Evolutionary conservation across 2,329 filamentous ascomycete species (phyloP).

Genomic region (Clonostachys sp.): DNA sequence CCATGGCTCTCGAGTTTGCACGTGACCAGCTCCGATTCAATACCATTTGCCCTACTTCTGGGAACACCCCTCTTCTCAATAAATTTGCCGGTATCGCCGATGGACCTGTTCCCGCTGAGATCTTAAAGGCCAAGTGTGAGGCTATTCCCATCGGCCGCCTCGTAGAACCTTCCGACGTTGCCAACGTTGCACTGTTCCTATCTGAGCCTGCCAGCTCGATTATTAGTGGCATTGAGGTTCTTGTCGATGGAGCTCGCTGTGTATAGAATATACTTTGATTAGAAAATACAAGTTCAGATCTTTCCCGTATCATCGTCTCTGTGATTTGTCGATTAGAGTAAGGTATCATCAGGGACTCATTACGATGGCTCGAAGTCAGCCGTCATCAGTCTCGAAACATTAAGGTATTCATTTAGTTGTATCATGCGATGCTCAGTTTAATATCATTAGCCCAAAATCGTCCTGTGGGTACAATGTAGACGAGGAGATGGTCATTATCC

Average conservation of each 20-base stretch:
- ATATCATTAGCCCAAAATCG: no score
- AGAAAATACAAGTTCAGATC: no score
- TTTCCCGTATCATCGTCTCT: no score
- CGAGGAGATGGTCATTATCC: no score
- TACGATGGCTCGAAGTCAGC: no score
- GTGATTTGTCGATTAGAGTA: no score
- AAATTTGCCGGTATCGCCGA: conserved; percentile 8
- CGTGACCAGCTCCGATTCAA: conserved; percentile 4
- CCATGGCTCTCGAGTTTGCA: conserved; percentile 6
- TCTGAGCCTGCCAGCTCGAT: conserved; percentile 10
- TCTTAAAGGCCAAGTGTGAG: conserved; percentile 10
- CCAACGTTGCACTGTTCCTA: conserved; percentile 10
- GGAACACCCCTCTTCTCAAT: conserved; percentile 4
- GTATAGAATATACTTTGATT: conserved; percentile 1
- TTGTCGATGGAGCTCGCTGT: conserved; percentile 9
- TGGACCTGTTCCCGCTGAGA: conserved; percentile 7
- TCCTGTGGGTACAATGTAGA: no score
- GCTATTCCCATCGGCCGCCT: conserved; percentile 11
- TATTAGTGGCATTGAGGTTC: conserved; percentile 9
- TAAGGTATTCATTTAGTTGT: no score
- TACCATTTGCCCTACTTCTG: conserved; percentile 3
- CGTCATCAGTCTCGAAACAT: no score
- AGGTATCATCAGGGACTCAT: no score
- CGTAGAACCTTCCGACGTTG: conserved; percentile 10
- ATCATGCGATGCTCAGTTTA: no score